These are phyloP conservation scores for Millerago galiae DNA, from an alignment of 805 yeast genomes.

Conservation along the genomic window DNA sequence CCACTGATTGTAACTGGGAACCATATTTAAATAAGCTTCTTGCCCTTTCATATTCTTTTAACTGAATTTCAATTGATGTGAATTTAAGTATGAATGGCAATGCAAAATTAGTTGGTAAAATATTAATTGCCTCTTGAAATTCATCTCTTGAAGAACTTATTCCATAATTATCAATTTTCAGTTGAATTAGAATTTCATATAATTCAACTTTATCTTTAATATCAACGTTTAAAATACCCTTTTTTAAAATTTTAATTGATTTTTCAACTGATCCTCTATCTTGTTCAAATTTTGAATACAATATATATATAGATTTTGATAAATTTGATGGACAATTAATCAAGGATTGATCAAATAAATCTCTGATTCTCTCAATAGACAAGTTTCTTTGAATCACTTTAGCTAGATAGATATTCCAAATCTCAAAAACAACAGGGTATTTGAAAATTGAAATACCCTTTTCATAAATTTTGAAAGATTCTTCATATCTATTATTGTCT, in stretches of 20 bases:
- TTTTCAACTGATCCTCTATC: constrained; percentile 43
- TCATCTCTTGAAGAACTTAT: constrained; percentile 37
- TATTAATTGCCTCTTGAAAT: constrained; percentile 46
- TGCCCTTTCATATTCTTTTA: constrained; percentile 52
- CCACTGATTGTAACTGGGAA: constrained; percentile 34
- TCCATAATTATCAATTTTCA: constrained; percentile 35
- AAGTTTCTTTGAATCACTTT: constrained; percentile 36
- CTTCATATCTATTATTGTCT: constrained; percentile 38
- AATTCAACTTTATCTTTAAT: constrained; percentile 31
- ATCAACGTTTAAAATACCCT: constrained; percentile 31
- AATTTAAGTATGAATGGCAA: constrained; percentile 45
- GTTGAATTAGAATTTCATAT: constrained; percentile 37
- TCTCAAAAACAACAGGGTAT: constrained; percentile 55
- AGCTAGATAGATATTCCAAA: constrained; percentile 65
- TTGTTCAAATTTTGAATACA: constrained; percentile 61
- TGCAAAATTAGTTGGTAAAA: constrained; percentile 36
- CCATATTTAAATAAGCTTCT: constrained; percentile 57
- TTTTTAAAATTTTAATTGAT: constrained; percentile 41
- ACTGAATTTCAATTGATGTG: constrained; percentile 46
- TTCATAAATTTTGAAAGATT: constrained; percentile 58
- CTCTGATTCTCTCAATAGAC: constrained; percentile 53
- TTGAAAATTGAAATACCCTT: constrained; percentile 56
- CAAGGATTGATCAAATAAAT: constrained; percentile 65
- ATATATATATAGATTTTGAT: constrained; percentile 42
- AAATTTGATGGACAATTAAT: constrained; percentile 41